These are phyloP conservation scores for Ganoderma lingzhi DNA, from an alignment of 1,284 basidiomycete species.

Conservation along the genomic window DNA sequence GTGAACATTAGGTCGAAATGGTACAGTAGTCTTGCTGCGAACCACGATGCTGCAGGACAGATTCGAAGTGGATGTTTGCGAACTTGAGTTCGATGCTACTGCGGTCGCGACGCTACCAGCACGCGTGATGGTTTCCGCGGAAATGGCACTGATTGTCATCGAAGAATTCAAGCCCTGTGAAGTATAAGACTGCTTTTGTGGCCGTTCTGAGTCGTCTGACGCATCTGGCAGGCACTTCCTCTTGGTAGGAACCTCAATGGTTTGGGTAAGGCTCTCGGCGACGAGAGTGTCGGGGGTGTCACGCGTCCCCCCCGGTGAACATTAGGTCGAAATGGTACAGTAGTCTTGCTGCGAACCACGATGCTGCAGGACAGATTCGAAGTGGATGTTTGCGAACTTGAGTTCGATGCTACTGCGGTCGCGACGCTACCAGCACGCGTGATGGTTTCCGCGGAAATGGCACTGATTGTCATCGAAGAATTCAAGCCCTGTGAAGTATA, in stretches of 20 bases:
- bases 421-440: conserved; percentile 17
- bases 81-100: background rate
- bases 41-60: background rate
- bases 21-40: background rate
- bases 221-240: conserved; percentile 12
- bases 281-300: background rate
- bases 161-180: background rate
- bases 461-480: background rate
- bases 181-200: conserved; percentile 3
- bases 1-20: no score
- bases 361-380: background rate
- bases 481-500: background rate
- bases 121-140: background rate
- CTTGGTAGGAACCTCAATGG: conserved; percentile 1
- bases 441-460: background rate
- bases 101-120: conserved; percentile 17
- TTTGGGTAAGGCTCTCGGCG: background rate
- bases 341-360: background rate
- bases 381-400: background rate
- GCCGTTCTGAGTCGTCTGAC: background rate
- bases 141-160: background rate
- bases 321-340: no score
- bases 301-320: no score
- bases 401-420: conserved; percentile 1
- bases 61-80: conserved; percentile 1